Conservation (phyloP, 164 flowering plant genomes). For the Cinnamomum chago region DNA sequence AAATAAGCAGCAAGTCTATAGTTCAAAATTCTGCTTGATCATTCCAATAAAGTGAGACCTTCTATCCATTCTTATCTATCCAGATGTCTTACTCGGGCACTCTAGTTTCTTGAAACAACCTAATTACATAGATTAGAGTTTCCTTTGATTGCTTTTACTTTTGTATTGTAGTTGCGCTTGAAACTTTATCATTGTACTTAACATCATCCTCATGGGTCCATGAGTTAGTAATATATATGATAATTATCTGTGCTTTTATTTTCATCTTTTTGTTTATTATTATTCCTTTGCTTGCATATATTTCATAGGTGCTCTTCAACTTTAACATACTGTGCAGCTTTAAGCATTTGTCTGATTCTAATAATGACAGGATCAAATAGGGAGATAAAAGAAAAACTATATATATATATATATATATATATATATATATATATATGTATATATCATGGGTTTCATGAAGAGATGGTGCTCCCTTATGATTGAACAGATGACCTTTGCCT, state of each 20-base stretch:
- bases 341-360: neutral
- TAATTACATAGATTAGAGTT: neutral
- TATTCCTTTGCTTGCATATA: neutral
- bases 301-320: neutral
- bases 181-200: neutral
- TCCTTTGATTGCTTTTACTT: neutral
- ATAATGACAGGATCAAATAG: neutral
- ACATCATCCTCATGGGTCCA: neutral
- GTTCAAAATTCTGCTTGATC: neutral
- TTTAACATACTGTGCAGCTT: neutral
- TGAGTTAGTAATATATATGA: neutral
- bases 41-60: no score
- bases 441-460: neutral
- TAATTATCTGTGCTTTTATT: neutral
- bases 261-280: neutral
- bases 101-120: neutral
- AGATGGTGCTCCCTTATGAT: conserved; percentile 30
- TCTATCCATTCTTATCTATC: no score
- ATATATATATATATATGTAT: no score
- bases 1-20: neutral
- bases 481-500: conserved; percentile 47
- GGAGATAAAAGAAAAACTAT: neutral
- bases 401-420: no score
- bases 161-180: neutral
- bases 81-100: no score